Conservation (phyloP, 208 protist species). For the Acanthamoeba sp. region DNA sequence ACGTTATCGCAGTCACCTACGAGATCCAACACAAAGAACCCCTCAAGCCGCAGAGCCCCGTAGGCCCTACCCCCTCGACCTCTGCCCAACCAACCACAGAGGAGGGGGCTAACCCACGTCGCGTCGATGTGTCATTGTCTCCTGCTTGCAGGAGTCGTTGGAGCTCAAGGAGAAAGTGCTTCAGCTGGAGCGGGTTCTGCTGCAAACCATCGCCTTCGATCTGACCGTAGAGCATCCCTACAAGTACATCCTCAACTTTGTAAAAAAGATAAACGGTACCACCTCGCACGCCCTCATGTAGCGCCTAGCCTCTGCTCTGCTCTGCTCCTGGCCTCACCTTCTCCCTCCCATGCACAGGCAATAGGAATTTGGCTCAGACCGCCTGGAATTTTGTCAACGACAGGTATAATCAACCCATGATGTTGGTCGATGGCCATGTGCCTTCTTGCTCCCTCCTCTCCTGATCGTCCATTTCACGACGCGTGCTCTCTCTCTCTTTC, state of each 20-base stretch:
- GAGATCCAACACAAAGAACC: constrained; percentile 39
- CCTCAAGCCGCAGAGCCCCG: constrained; percentile 67
- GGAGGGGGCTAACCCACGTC: neutral
- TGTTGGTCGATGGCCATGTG: no score
- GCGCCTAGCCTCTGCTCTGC: neutral
- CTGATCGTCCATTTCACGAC: neutral
- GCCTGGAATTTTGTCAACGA: constrained; percentile 92
- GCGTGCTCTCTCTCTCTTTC: neutral
- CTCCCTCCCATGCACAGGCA: neutral
- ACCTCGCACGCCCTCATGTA: neutral
- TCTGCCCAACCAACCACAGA: neutral
- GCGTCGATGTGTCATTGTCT: neutral
- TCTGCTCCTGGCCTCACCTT: neutral
- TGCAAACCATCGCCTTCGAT: constrained; percentile 89
- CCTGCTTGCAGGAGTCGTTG: constrained; percentile 71
- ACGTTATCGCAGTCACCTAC: constrained; percentile 84
- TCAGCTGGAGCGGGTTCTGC: constrained; percentile 84
- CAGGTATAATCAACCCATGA: no score
- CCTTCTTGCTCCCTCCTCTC: neutral
- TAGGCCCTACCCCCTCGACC: neutral
- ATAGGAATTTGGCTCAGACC: constrained; percentile 84
- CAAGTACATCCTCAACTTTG: constrained; percentile 79
- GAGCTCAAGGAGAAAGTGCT: constrained; percentile 85
- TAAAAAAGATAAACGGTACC: constrained; percentile 74
- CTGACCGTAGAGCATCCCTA: constrained; percentile 89